Evolutionary conservation across 2,329 filamentous ascomycete genomes (phyloP).

Genomic region (Blastomyces silverae): DNA sequence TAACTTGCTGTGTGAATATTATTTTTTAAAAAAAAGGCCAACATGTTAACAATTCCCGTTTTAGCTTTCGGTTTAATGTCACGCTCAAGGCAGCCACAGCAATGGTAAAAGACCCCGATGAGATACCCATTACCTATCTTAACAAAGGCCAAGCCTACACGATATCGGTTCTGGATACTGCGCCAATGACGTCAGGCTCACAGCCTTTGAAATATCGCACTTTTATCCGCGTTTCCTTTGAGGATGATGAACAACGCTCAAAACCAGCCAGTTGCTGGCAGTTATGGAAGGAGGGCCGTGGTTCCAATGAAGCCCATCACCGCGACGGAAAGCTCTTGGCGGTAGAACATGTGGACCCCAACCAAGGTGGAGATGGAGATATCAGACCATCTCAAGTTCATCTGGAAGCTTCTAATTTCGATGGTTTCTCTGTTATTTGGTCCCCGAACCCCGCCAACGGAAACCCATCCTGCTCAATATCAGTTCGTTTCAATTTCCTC

Average conservation of each 20-base stretch:
- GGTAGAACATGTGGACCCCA: conserved; percentile 76
- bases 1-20: conserved; percentile 22
- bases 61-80: conserved; percentile 62
- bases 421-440: conserved; percentile 90
- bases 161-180: conserved; percentile 73
- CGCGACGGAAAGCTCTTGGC: conserved; percentile 82
- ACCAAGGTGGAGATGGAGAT: conserved; percentile 49
- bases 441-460: conserved; percentile 60
- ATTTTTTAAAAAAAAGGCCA: not conserved
- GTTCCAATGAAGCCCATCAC: conserved; percentile 92
- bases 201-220: conserved; percentile 72
- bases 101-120: conserved; percentile 71
- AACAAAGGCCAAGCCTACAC: conserved; percentile 97
- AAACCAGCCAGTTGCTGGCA: conserved; percentile 81
- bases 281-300: conserved; percentile 91
- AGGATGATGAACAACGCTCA: conserved; percentile 86
- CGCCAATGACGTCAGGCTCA: conserved; percentile 52
- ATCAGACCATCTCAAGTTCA: conserved; percentile 62
- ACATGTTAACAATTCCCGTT: not conserved
- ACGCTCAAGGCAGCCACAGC: conserved; percentile 90
- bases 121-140: conserved; percentile 94
- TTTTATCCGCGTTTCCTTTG: conserved; percentile 90
- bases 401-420: conserved; percentile 73
- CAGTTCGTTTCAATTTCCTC: conserved; percentile 94
- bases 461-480: conserved; percentile 69